Percentiles rank a stretch among this genome's conserved stretches.
Conservation (phyloP, 2,329 filamentous ascomycete species). For the Neophaeococcomyces mojaviensis region DNA sequence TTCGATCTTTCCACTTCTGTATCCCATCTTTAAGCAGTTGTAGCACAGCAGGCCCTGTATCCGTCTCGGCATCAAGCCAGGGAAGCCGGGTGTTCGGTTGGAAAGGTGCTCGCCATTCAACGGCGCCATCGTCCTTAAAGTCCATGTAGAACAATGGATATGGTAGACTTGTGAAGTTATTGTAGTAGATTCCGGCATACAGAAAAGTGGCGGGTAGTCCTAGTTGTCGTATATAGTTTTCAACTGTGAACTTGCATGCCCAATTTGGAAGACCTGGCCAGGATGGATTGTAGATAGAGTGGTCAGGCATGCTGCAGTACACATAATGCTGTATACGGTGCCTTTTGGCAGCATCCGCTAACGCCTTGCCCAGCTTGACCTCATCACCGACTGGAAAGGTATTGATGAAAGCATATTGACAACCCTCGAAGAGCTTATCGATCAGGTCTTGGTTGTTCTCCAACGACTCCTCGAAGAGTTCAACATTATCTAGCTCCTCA, state of each 20-base stretch:
- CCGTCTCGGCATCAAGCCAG: slow-evolving; percentile 94
- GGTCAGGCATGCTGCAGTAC: slow-evolving; percentile 96
- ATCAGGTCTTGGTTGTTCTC: slow-evolving; percentile 68
- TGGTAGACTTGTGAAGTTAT: slow-evolving; percentile 89
- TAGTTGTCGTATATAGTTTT: slow-evolving; percentile 80
- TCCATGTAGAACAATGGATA: slow-evolving; percentile 97
- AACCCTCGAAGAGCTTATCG: slow-evolving; percentile 69
- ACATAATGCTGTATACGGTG: slow-evolving; percentile 78
- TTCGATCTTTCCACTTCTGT: slow-evolving; percentile 69
- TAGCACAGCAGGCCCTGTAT: slow-evolving; percentile 82
- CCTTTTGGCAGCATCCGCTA: slow-evolving; percentile 82
- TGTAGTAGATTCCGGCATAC: slow-evolving; percentile 97
- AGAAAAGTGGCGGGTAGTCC: slow-evolving; percentile 83
- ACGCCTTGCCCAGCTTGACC: slow-evolving; percentile 74
- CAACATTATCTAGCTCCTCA: slow-evolving; percentile 71
- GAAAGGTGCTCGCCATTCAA: slow-evolving; percentile 89
- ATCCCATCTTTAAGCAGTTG: slow-evolving; percentile 94
- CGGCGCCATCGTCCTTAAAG: slow-evolving; percentile 72
- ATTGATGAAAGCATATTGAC: slow-evolving; percentile 91
- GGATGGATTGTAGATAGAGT: slow-evolving; percentile 64
- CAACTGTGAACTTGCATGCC: slow-evolving; percentile 85
- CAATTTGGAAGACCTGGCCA: slow-evolving; percentile 87
- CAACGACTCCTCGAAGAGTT: slow-evolving; percentile 57
- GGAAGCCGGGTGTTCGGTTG: slow-evolving; percentile 81
- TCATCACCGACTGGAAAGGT: slow-evolving; percentile 89